Base-by-base conservation (phyloP, 352 stramenopile genomes). In the Phytophthora melonis region DNA sequence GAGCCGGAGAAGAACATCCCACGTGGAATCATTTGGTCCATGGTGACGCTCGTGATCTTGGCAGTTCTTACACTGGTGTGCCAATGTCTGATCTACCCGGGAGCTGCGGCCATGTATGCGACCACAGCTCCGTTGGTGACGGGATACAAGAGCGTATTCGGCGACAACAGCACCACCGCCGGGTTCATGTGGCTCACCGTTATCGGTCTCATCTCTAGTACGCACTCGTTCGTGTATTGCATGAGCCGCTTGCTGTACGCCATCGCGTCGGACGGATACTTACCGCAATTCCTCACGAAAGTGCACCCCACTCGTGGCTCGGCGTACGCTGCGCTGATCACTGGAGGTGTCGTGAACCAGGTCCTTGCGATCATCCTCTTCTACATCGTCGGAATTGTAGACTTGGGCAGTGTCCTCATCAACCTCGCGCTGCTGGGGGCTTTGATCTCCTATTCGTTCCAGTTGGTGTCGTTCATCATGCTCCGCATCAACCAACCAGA, bases 121-220 rank as follows among this genome's bases (percentile, higher is more conserved):
- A 78, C 77, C 0, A 78, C 71, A 32, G 85, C 81, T 36, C 83
- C 84, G 0, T 63, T 93, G 27, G 68, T 92, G 11, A 76, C 81
- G 10, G 87, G 84, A 23, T 93, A 93, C 81, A 87, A 93, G 68
- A 86, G 75, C 32, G 80, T 92, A 5, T 93, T 93, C 60, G 86
- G 86, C 11, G 86, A 92, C 75, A 91, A 85, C 60, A 72, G 61
- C 50, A 87, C 72, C 19, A 91, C 82, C 9, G 64, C 86, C 10
- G 82, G 65, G 19, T 93, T 93, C 70, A 89, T 79, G 63, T 93
- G 86, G 86, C 66, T 93, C 4, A 72, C 84, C 4, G 80, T 91
- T 50, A 80, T 92, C 56, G 84, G 82, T 2, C 58, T 93, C 23
- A 84, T 92, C 32, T 82, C 75, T 3, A 89, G 81, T 49, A 86